phyloP scores from a whole-genome alignment of 2,329 filamentous ascomycete genomes.

The Hymenoscyphus linearis region DNA sequence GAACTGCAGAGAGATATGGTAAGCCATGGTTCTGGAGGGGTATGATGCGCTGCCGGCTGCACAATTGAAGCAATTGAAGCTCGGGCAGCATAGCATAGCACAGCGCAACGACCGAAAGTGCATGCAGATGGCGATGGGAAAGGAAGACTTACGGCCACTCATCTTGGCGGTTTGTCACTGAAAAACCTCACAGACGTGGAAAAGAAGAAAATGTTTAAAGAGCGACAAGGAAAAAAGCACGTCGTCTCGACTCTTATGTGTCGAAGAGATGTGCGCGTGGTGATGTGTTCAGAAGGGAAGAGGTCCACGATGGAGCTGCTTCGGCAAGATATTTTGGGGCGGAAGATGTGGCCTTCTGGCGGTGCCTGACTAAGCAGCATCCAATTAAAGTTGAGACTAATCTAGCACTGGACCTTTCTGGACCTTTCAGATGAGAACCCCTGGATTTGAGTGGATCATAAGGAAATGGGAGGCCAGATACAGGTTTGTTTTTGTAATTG shows the following conservation, averaged over 20 bases:
- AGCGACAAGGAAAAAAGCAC: slow-evolving; percentile 24
- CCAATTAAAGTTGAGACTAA: slow-evolving; percentile 2
- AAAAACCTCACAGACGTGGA: slow-evolving; percentile 34
- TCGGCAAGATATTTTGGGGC: slow-evolving; percentile 4
- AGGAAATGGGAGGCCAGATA: background rate
- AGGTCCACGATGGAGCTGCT: background rate
- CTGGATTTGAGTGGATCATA: background rate
- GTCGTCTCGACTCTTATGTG: slow-evolving; percentile 26
- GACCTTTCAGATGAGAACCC: background rate
- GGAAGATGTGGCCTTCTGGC: slow-evolving; percentile 8
- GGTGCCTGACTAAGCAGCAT: background rate
- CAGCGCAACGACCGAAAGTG: too few relatives aligned
- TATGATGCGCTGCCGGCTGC: background rate
- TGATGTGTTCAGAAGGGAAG: slow-evolving; percentile 24
- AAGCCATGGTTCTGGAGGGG: slow-evolving; percentile 17
- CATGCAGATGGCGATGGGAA: slow-evolving; percentile 13
- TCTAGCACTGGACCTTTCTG: background rate
- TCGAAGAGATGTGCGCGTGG: slow-evolving; percentile 23
- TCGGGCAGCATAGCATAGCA: slow-evolving; percentile 10
- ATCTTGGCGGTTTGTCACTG: slow-evolving; percentile 35
- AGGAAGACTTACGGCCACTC: slow-evolving; percentile 36
- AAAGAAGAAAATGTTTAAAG: slow-evolving; percentile 30
- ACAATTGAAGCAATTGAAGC: slow-evolving; percentile 14
- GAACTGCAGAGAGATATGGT: slow-evolving; percentile 54
- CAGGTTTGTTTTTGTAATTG: background rate